Evolutionary conservation across 1,284 basidiomycete species (phyloP).

Genomic region (Xanthoconium separans): DNA sequence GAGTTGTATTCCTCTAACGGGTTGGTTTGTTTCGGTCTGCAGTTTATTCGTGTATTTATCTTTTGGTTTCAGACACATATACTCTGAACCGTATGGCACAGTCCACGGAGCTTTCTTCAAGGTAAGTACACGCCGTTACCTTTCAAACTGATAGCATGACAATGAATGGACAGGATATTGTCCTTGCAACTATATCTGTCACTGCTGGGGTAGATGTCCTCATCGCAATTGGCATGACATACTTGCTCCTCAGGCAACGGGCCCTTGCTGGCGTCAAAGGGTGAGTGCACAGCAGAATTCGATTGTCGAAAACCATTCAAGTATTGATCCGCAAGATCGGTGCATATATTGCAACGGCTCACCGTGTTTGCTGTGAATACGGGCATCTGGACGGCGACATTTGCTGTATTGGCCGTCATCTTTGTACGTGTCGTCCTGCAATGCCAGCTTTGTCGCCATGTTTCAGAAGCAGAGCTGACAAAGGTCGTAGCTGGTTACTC

Average conservation of each 20-base stretch:
- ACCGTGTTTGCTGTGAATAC: background rate
- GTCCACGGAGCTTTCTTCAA: background rate
- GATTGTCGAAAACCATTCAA: background rate
- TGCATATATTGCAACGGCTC: background rate
- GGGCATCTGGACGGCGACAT: background rate
- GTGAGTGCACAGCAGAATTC: background rate
- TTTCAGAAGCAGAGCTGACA: background rate
- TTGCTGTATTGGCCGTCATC: background rate
- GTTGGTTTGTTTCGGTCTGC: background rate
- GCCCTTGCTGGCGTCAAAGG: background rate
- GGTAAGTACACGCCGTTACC: background rate
- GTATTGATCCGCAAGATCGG: background rate
- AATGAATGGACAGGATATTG: background rate
- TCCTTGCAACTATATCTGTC: background rate
- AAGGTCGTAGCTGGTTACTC: background rate
- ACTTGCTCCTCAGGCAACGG: slow-evolving; percentile 5
- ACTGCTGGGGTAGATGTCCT: slow-evolving; percentile 6
- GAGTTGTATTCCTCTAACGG: slow-evolving; percentile 1
- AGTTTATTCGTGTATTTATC: background rate
- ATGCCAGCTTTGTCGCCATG: background rate
- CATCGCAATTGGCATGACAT: slow-evolving; percentile 4
- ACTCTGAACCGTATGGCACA: background rate
- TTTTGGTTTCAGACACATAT: background rate
- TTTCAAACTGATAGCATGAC: background rate
- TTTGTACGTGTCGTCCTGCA: background rate